phyloP scores from a whole-genome alignment of 73 alveolate genomes.

The Tetrahymena elliotti region DNA sequence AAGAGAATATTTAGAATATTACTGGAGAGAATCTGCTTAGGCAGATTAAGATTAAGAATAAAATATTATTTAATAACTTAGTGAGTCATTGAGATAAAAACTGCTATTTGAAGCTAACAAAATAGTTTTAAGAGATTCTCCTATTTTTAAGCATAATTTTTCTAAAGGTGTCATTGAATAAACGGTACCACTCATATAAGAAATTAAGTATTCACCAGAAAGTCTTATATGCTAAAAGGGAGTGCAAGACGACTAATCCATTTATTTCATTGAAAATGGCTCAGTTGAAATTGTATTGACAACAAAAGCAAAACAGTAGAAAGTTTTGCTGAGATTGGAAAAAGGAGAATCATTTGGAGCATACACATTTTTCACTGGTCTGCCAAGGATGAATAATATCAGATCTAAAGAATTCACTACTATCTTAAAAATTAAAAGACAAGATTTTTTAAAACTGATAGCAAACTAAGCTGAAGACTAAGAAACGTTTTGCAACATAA shows the following conservation, averaged over 20 bases:
- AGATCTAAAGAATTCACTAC: neutral
- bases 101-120: neutral
- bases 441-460: neutral
- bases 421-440: neutral
- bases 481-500: neutral
- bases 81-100: neutral
- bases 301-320: neutral
- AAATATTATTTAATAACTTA: neutral
- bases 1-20: neutral
- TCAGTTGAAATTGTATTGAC: neutral
- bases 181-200: neutral
- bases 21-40: neutral
- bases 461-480: neutral
- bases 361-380: neutral
- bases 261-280: neutral
- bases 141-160: neutral
- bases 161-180: neutral
- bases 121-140: neutral
- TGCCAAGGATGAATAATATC: neutral
- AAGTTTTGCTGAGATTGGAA: neutral
- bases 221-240: neutral
- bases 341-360: neutral
- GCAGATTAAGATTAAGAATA: neutral
- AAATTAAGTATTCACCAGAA: neutral
- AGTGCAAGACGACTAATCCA: neutral